Evolutionary conservation across 2,329 filamentous ascomycete species (phyloP), one percentile per base, ranked within the genome.

Genomic region (Aspergillus chevalieri): DNA sequence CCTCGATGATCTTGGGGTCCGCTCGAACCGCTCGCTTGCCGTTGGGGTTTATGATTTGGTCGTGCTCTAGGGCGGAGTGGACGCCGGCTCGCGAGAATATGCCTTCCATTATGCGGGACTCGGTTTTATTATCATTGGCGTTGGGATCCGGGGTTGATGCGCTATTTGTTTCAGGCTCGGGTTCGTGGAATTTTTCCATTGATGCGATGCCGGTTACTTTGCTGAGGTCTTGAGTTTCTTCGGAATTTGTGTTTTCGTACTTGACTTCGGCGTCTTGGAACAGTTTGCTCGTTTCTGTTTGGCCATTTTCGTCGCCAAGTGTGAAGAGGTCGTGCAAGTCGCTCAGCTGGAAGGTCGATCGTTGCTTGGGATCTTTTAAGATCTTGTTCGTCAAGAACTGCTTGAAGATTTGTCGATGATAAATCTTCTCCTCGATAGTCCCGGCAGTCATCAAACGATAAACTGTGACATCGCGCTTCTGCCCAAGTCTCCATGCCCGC

Each of bases 341-440:
- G 51, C 85, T 87, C 61, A 95, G 78, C 51, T 95, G 89, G 67
- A 97, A 95, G 0, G 86, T 90, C 56, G 93, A 89, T 19, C 89
- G 84, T 67, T 97, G 91, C 63, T 95, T 95, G 0, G 93, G 90
- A 60, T 98, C 92, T 59, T 87, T 91, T 46, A 98, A 70, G 6
- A 98, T 91, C 68, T 97, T 97, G 72, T 97, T 95, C 3, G 90
- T 93, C 53, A 98, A 78, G 64, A 97, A 96, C 60, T 97, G 92
- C 69, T 98, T 98, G 77, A 95, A 98, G 46, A 98, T 93, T 64
- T 98, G 93, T 14, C 94, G 86, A 68, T 98, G 92, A 55, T 97
- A 98, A 26, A 98, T 98, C 74, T 98, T 98, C 69, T 98, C 93
- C 65, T 98, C 93, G 21, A 98, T 98, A 0, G 94, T 98, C 1